Conservation (phyloP, 257 asterid species). For the Jacaranda mimosifolia region DNA sequence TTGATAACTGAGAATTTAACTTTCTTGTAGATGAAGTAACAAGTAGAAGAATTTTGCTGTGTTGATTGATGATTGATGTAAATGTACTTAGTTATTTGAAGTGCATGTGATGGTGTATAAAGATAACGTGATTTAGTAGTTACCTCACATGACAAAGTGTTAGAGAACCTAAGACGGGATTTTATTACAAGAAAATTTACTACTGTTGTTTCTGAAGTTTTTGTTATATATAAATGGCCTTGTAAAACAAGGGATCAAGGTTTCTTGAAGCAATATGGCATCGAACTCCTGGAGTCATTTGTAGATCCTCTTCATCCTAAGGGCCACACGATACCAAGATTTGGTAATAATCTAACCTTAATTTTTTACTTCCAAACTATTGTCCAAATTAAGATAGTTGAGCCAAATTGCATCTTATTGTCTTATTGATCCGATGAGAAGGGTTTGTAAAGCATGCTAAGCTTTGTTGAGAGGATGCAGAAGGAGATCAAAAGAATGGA, state of each 20-base stretch:
- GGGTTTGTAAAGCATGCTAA: conserved; percentile 57
- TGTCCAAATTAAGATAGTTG: not conserved
- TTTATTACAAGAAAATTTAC: too few species aligned
- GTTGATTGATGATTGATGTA: too few species aligned
- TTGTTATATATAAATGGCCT: not conserved
- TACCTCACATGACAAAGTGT: too few species aligned
- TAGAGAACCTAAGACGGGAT: too few species aligned
- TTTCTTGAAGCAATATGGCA: conserved; percentile 67
- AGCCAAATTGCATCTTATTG: not conserved
- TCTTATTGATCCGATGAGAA: conserved; percentile 53
- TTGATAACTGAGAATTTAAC: too few species aligned
- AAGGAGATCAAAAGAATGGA: conserved; percentile 42
- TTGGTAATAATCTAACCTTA: conserved; percentile 57
- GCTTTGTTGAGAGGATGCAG: conserved; percentile 63
- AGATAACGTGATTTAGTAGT: too few species aligned
- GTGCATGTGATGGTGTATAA: too few species aligned
- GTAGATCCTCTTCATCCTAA: conserved; percentile 84
- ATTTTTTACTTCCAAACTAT: not conserved
- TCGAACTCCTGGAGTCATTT: conserved; percentile 62
- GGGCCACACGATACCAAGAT: conserved; percentile 88
- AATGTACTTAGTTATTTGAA: too few species aligned
- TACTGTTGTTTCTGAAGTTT: not conserved
- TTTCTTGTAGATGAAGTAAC: too few species aligned
- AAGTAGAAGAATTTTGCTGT: too few species aligned
- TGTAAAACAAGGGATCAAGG: conserved; percentile 71